Evolutionary conservation across 768 basidiomycete genomes (phyloP).

Genomic region (Butyriboletus loyo): DNA sequence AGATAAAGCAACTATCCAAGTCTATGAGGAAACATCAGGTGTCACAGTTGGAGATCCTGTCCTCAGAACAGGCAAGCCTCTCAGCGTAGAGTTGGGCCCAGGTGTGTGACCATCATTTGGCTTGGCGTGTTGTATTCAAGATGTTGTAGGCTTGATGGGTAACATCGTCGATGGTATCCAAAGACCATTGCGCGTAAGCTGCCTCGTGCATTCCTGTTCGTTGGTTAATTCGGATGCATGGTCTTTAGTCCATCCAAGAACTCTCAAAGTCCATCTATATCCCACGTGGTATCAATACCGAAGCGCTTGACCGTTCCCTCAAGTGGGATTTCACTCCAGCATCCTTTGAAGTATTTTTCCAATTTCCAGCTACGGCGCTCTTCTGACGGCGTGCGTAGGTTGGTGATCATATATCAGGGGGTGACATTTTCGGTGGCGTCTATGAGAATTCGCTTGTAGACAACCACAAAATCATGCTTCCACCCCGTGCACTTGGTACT

Average conservation of each 20-base stretch:
- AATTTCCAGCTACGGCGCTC: background rate
- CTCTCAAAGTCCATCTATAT: constrained; percentile 99
- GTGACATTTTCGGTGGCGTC: constrained; percentile 92
- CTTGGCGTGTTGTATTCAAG: background rate
- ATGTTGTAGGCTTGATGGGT: constrained; percentile 82
- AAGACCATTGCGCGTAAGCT: constrained; percentile 78
- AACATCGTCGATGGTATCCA: constrained; percentile 99
- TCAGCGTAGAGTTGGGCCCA: constrained; percentile 96
- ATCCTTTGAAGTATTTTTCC: constrained; percentile 59
- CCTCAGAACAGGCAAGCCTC: constrained; percentile 93
- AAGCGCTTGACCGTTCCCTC: constrained; percentile 82
- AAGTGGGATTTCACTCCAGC: constrained; percentile 95
- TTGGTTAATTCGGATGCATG: constrained; percentile 2
- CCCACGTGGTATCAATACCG: constrained; percentile 97
- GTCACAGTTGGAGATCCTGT: constrained; percentile 99
- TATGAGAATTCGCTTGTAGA: constrained; percentile 97
- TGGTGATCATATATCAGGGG: constrained; percentile 96
- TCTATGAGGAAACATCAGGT: constrained; percentile 99
- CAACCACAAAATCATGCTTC: constrained; percentile 96
- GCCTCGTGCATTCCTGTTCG: background rate
- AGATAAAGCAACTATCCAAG: constrained; percentile 98
- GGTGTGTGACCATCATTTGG: constrained; percentile 46
- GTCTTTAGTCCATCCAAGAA: constrained; percentile 80
- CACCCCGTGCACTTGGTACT: constrained; percentile 91
- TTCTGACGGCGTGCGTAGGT: constrained; percentile 45